Evolutionary conservation across 352 stramenopile species (phyloP), one percentile per base, ranked within the genome.

Genomic region (Phytophthora sansomeana): DNA sequence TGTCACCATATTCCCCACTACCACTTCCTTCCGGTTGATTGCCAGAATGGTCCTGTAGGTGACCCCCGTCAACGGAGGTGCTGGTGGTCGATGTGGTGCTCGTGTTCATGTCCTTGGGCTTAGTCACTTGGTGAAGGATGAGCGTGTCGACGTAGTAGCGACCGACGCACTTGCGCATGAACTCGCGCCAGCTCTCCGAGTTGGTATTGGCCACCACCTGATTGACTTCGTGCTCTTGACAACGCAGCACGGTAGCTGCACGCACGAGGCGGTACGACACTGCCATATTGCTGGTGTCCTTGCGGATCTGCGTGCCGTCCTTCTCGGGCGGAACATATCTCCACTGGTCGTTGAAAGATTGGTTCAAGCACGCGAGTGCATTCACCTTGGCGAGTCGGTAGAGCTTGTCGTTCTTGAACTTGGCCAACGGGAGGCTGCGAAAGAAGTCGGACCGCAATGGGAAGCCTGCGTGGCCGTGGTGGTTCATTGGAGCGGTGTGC

Each of bases 281-380:
- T 9, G 78, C 69, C 63, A 94, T 72, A 63, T 94, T 91, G 65
- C 73, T 89, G 41, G 85, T 94, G 69, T 94, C 85, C 66, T 94
- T 94, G 55, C 85, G 81, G 47, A 92, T 83, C 74, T 92, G 83
- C 39, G 82, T 87, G 44, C 85, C 85, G 49, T 94, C 83, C 47
- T 91, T 92, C 69, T 92, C 85, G 6, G 81, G 84, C 29, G 85
- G 85, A 17, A 94, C 81, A 61, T 90, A 91, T 56, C 84, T 74
- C 85, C 85, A 94, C 48, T 92, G 83, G 41, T 91, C 83, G 58
- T 92, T 92, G 73, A 89, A 92, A 38, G 80, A 85, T 69, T 90
- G 81, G 33, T 79, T 83, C 33, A 92, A 63, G 39, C 83, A 87
- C 47, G 74, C 65, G n/a, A 72, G 62, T 3, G 84, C 83, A 47